Evolutionary conservation across 768 basidiomycete genomes (phyloP).

Genomic region (Tricholoma furcatifolium): DNA sequence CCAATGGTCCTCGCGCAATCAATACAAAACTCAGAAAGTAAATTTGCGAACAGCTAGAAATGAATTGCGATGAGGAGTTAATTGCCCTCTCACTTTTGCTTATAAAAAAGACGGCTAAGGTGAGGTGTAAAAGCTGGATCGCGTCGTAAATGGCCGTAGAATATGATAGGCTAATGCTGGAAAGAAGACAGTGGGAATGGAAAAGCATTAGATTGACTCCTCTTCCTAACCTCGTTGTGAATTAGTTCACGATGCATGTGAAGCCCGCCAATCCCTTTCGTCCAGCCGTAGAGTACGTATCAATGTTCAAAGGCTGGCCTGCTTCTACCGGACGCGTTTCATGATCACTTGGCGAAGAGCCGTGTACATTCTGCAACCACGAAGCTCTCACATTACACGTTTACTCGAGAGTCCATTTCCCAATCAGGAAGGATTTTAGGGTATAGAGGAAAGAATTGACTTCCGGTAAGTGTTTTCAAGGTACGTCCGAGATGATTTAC

Average conservation of each 20-base stretch:
- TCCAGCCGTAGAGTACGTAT: slow-evolving; percentile 16
- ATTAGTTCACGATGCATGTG: slow-evolving; percentile 16
- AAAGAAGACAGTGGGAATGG: no score
- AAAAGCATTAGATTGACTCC: no score
- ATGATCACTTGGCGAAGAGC: slow-evolving; percentile 6
- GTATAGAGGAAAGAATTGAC: slow-evolving; percentile 3
- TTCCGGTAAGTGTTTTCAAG: slow-evolving; percentile 5
- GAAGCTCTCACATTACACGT: slow-evolving; percentile 9
- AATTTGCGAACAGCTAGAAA: no score
- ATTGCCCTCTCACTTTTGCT: no score
- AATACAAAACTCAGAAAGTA: no score
- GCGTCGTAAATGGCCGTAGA: no score
- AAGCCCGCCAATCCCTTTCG: slow-evolving; percentile 14
- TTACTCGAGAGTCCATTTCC: slow-evolving; percentile 1
- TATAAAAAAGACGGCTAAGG: no score
- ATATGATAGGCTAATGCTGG: no score
- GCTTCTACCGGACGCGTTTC: slow-evolving; percentile 13
- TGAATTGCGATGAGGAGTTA: no score
- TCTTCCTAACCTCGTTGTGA: slow-evolving; percentile 14
- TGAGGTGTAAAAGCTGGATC: no score
- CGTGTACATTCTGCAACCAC: slow-evolving; percentile 2
- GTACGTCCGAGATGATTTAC: slow-evolving; percentile 13
- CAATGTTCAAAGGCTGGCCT: slow-evolving; percentile 17
- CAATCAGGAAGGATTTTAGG: background rate
- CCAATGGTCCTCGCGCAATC: no score